Conservation (phyloP, 2,329 filamentous ascomycete species). For the Parastagonospora avenae region DNA sequence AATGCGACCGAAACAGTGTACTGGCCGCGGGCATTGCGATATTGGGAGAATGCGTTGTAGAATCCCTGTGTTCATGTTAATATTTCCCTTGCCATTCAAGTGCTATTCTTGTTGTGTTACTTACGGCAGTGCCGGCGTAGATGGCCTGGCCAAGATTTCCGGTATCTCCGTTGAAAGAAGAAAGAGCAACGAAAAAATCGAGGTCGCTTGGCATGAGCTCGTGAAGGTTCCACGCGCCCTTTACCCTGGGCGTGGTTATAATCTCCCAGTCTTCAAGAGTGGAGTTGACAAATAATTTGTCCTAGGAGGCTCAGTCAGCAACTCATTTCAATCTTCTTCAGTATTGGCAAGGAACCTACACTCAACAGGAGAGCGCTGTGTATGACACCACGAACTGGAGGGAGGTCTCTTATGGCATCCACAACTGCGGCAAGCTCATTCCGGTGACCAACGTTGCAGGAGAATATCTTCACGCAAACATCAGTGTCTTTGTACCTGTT, state of each 20-base stretch:
- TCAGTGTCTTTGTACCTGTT: not conserved
- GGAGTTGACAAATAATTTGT: slow-evolving; percentile 9
- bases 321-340: no score
- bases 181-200: slow-evolving; percentile 25
- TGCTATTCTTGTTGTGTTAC: no score
- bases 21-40: not conserved
- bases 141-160: slow-evolving; percentile 19
- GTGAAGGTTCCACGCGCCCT: slow-evolving; percentile 33
- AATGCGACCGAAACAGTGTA: not conserved
- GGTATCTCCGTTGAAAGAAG: slow-evolving; percentile 18
- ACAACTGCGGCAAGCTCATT: not conserved
- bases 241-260: slow-evolving; percentile 29
- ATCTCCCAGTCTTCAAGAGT: slow-evolving; percentile 2
- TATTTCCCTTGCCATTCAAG: no score
- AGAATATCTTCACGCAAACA: not conserved
- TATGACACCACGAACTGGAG: not conserved
- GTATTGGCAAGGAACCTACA: no score
- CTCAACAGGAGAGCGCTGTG: not conserved
- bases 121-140: slow-evolving; percentile 8
- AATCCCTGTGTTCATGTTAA: not conserved
- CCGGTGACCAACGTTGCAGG: not conserved
- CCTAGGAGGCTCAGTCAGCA: no score
- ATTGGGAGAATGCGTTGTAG: not conserved
- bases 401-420: not conserved
- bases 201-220: slow-evolving; percentile 2